Evolutionary conservation across 495 filamentous ascomycete genomes (phyloP), one percentile per base, ranked within the genome.

Genomic region (Neurospora sp.): DNA sequence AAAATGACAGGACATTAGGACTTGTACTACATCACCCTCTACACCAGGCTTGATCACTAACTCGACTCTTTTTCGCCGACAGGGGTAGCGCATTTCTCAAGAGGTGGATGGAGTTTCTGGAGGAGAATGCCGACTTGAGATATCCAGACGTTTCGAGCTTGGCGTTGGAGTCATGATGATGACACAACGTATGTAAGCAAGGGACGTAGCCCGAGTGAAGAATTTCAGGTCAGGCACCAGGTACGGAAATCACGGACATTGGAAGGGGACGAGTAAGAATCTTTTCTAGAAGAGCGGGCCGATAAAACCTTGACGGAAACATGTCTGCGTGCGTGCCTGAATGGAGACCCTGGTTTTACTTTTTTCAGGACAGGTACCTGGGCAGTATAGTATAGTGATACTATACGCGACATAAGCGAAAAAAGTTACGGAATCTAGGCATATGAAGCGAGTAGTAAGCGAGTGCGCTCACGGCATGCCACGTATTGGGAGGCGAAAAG

Each of bases 91-190:
- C 85, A 71, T 98, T 97, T 79, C 85, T 98, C 72, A 93, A 93
- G 79, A 85, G 87, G 70, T 98, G 94, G 94, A 97, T 97, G 92
- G 87, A 83, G n/a, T 92, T 89, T 78, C 83, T 98, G 38, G 94
- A 97, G 79, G 92, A 94, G 73, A 80, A 95, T 78, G 91, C 93
- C 4, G 94, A 97, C 82, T 81, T 97, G 71, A 85, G 94, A 75
- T 97, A 97, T 83, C 93, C 93, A 12, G 90, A 95, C 78, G 83
- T 90, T 10, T 82, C 87, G 35, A 88, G 90, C 46, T 75, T 93
- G 70, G 78, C 79, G 38, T 40, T 72, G 60, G 79, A 49, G 40
- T 42, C 39, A 31, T 71, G 39, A 71, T 23, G 12, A 31, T 41
- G 39, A 44, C 70, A 72, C 18, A 38, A 60, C 23, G 10, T 31